Percentiles rank a stretch among this genome's conserved stretches.
These are phyloP conservation scores for Porcisia hertigi DNA, from an alignment of 208 protist genomes.

Conservation along the genomic window DNA sequence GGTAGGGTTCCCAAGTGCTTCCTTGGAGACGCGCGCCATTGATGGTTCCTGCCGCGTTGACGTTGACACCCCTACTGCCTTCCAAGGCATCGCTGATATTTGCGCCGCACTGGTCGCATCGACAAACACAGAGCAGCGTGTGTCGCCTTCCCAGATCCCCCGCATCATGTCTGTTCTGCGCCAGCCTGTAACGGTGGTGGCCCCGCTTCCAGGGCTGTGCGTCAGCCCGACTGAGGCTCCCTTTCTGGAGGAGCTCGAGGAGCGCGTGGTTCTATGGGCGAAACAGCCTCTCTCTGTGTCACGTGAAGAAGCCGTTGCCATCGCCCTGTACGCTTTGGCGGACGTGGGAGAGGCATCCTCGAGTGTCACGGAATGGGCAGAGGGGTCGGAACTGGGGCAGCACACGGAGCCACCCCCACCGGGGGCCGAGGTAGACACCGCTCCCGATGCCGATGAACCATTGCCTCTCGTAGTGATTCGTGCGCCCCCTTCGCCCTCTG, in stretches of 20 bases:
- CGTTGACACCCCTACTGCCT: background rate
- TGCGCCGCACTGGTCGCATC: slow-evolving; percentile 1
- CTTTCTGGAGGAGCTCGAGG: slow-evolving; percentile 38
- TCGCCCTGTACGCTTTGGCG: slow-evolving; percentile 45
- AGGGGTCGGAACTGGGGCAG: background rate
- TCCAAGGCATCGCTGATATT: slow-evolving; percentile 1
- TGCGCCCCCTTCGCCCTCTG: background rate
- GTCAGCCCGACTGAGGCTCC: slow-evolving; percentile 39
- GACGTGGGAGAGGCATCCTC: slow-evolving; percentile 18
- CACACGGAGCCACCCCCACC: background rate
- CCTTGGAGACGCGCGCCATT: slow-evolving; percentile 2
- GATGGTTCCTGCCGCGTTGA: slow-evolving; percentile 7
- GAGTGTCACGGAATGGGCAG: background rate
- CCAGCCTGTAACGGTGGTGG: slow-evolving; percentile 44
- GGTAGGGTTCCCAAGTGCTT: background rate
- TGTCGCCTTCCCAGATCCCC: slow-evolving; percentile 11
- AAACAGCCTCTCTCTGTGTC: background rate
- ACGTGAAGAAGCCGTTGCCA: slow-evolving; percentile 33
- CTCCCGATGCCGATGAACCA: background rate
- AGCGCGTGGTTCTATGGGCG: slow-evolving; percentile 29
- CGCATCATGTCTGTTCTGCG: slow-evolving; percentile 36
- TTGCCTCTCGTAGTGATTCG: background rate
- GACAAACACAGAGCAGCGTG: background rate
- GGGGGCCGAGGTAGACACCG: background rate
- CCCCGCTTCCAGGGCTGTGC: slow-evolving; percentile 47